Evolutionary conservation across 208 protist genomes (phyloP).

Genomic region (Leptomonas pyrrhocoris): DNA sequence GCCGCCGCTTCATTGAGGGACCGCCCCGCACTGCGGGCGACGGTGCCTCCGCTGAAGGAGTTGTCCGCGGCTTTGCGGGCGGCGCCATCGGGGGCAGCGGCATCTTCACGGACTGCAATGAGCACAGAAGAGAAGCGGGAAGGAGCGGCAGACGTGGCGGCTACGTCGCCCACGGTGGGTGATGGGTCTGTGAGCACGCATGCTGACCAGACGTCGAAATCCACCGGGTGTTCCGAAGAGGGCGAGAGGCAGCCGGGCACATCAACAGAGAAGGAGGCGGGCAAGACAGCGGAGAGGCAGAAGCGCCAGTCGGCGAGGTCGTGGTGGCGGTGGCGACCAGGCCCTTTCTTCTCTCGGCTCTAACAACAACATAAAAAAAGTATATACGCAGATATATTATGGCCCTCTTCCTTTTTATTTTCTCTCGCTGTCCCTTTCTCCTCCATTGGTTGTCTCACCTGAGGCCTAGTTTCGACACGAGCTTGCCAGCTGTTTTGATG

Average conservation of each 20-base stretch:
- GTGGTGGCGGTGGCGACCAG: neutral
- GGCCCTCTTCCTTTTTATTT: neutral
- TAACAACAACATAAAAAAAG: neutral
- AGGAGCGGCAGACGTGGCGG: neutral
- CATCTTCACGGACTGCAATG: neutral
- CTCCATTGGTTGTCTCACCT: too few species aligned
- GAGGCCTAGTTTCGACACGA: too few species aligned
- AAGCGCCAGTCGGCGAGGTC: neutral
- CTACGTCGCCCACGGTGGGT: neutral
- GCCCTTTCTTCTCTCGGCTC: neutral
- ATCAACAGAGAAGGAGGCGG: neutral
- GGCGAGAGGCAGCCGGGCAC: too few species aligned
- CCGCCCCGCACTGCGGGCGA: neutral
- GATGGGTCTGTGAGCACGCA: neutral
- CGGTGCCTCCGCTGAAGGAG: conserved; percentile 17
- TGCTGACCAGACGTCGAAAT: neutral
- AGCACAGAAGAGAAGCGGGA: neutral
- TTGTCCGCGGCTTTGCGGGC: conserved; percentile 12
- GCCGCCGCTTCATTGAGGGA: too few species aligned
- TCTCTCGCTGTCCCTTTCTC: too few species aligned
- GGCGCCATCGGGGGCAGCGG: neutral
- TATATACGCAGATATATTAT: too few species aligned
- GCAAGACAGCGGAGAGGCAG: neutral
- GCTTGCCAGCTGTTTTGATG: too few species aligned
- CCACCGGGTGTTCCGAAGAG: too few species aligned